Evolutionary conservation across 2,329 filamentous ascomycete genomes (phyloP).

Genomic region (Alternaria triticina): DNA sequence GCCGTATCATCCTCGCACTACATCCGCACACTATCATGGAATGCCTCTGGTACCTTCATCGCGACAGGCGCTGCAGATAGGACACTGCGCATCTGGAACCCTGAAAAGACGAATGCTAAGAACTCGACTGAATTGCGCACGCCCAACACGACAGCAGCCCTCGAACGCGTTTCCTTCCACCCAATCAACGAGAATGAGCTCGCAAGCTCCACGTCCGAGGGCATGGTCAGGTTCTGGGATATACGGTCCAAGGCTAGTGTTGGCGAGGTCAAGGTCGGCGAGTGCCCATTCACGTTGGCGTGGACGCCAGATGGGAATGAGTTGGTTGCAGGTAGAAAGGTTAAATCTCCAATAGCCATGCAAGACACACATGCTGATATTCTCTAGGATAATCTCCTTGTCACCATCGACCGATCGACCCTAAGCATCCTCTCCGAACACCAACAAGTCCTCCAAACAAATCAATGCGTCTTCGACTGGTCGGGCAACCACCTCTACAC

Average conservation of each 20-base stretch:
- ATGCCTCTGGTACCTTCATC: conserved; percentile 80
- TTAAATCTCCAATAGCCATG: conserved; percentile 43
- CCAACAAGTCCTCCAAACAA: conserved; percentile 69
- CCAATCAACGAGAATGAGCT: conserved; percentile 78
- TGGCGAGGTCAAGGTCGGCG: conserved; percentile 68
- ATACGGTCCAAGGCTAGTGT: conserved; percentile 74
- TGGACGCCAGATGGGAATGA: conserved; percentile 76
- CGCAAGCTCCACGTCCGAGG: conserved; percentile 75
- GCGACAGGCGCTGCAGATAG: conserved; percentile 78
- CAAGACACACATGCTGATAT: background rate
- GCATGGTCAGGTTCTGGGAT: conserved; percentile 80
- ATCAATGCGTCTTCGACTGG: conserved; percentile 78
- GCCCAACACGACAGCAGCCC: conserved; percentile 53
- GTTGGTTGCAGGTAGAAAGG: conserved; percentile 76
- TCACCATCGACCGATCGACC: conserved; percentile 66
- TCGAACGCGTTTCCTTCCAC: conserved; percentile 81
- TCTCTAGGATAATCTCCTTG: conserved; percentile 65
- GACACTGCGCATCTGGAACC: conserved; percentile 80
- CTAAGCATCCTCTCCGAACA: conserved; percentile 63
- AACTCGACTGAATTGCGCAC: conserved; percentile 79
- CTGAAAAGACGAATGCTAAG: conserved; percentile 74
- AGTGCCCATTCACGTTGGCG: conserved; percentile 72
- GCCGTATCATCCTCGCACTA: conserved; percentile 43
- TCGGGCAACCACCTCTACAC: conserved; percentile 73
- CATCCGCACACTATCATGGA: conserved; percentile 85